Evolutionary conservation across 2,329 filamentous ascomycete genomes (phyloP).

Genomic region (Epichloe elymi): DNA sequence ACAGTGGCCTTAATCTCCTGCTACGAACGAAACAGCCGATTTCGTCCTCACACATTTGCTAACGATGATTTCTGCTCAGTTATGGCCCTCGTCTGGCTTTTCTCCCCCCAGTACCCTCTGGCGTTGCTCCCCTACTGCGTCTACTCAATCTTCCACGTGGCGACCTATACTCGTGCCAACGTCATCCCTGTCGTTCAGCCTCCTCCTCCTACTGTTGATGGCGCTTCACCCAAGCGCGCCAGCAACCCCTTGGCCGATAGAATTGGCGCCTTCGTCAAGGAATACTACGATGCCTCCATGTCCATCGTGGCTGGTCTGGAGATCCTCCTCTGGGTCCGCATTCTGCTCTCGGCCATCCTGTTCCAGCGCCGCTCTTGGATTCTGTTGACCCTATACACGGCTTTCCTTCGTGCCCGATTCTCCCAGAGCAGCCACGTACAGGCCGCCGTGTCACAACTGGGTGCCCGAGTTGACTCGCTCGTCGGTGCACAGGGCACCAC

Average conservation of each 20-base stretch:
- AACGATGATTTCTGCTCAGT: constrained; percentile 31
- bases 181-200: constrained; percentile 78
- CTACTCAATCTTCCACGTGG: constrained; percentile 97
- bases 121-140: constrained; percentile 89
- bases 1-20: background rate
- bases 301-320: constrained; percentile 80
- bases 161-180: constrained; percentile 90
- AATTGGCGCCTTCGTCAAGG: constrained; percentile 90
- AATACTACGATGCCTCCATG: constrained; percentile 97
- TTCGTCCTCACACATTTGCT: background rate
- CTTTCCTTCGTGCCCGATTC: constrained; percentile 83
- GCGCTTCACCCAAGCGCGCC: constrained; percentile 39
- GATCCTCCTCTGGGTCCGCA: constrained; percentile 73
- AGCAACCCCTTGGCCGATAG: constrained; percentile 57
- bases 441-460: constrained; percentile 58
- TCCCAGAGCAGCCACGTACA: constrained; percentile 90
- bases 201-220: constrained; percentile 41
- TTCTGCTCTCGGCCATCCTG: constrained; percentile 67
- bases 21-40: too few relatives aligned
- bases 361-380: constrained; percentile 91
- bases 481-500: constrained; percentile 80
- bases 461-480: constrained; percentile 64
- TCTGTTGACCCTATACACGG: constrained; percentile 71
- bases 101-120: constrained; percentile 72
- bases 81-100: constrained; percentile 92